These are phyloP conservation scores for Apiospora rasikravindrae DNA, from an alignment of 2,329 filamentous ascomycete species.

Conservation along the genomic window DNA sequence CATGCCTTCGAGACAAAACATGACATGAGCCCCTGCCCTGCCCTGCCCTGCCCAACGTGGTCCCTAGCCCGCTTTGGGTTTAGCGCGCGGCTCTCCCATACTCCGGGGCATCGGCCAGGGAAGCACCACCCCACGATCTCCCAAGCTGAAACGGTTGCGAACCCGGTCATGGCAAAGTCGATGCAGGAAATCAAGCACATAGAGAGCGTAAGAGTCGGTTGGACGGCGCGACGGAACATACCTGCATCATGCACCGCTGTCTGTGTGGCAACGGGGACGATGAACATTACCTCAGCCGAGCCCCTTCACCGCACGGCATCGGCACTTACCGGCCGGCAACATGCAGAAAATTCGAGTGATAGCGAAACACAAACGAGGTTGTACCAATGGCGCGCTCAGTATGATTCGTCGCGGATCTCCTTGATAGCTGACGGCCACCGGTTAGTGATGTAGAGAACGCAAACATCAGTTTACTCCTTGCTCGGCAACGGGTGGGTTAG, in stretches of 20 bases:
- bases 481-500: too few relatives aligned
- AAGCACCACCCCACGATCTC: conserved; percentile 6
- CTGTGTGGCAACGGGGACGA: not conserved
- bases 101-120: not conserved
- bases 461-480: too few relatives aligned
- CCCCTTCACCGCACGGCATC: too few relatives aligned
- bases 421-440: too few relatives aligned
- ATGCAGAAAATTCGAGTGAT: not conserved
- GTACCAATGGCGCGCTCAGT: too few relatives aligned
- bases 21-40: not conserved
- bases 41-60: not conserved
- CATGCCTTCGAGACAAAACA: not conserved
- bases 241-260: not conserved
- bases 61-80: not conserved
- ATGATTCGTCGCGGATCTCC: too few relatives aligned
- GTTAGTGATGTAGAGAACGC: too few relatives aligned
- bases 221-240: not conserved
- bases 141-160: not conserved
- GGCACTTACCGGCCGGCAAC: not conserved
- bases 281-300: not conserved
- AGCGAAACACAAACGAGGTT: too few relatives aligned
- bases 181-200: not conserved
- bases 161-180: not conserved
- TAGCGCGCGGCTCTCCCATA: not conserved
- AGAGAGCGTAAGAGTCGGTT: not conserved